Evolutionary conservation across 2,329 filamentous ascomycete species (phyloP).

Genomic region (Neopestalotiopsis sp.): DNA sequence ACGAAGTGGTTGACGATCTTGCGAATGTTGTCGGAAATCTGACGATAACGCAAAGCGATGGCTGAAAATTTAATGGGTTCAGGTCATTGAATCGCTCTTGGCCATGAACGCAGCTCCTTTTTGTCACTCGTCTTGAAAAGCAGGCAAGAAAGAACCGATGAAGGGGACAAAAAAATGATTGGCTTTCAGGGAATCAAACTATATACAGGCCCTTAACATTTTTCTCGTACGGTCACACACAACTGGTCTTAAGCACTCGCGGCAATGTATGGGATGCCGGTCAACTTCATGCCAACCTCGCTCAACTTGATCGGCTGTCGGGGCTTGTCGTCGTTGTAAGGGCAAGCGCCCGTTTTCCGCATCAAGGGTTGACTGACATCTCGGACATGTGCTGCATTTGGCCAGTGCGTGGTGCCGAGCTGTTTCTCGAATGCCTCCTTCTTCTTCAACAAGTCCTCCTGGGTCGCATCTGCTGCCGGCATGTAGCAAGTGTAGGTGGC

Average conservation of each 20-base stretch:
- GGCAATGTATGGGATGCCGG: conserved; percentile 50
- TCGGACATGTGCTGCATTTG: conserved; percentile 35
- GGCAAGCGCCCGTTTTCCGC: conserved; percentile 27
- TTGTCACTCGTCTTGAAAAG: not conserved
- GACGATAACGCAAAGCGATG: not conserved
- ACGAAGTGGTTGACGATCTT: not conserved
- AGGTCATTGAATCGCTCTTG: too few relatives aligned
- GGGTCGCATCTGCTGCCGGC: conserved; percentile 43
- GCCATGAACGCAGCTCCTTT: not conserved
- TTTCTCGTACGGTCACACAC: not conserved
- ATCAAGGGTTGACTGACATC: conserved; percentile 23
- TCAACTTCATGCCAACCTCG: conserved; percentile 49
- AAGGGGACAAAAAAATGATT: not conserved
- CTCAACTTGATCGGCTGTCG: conserved; percentile 42
- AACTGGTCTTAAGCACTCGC: not conserved
- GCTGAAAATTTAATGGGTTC: not conserved
- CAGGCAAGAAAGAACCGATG: not conserved
- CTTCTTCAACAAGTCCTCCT: conserved; percentile 47
- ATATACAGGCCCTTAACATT: not conserved
- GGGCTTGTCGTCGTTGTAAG: conserved; percentile 37
- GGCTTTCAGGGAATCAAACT: not conserved
- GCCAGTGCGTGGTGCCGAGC: conserved; percentile 49
- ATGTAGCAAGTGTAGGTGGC: conserved; percentile 46
- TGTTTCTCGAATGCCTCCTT: conserved; percentile 43
- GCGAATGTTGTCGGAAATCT: not conserved